phyloP scores from a whole-genome alignment of 345 rosid genomes.

The Bretschneidera sinensis region DNA sequence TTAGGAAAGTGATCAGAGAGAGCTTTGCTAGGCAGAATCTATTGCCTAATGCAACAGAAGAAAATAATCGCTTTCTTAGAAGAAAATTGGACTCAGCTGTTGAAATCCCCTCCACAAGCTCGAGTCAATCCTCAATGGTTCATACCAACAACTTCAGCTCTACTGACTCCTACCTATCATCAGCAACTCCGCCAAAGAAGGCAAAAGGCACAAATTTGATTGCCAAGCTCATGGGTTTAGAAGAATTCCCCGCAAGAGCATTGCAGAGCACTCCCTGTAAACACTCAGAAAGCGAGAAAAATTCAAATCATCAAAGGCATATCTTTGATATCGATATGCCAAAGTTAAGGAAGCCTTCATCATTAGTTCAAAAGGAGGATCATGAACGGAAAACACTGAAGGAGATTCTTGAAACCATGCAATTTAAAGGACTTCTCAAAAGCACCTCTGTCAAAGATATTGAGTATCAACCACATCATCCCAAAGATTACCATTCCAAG shows the following conservation, averaged over 20 bases:
- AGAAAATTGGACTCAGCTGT: slow-evolving; percentile 36
- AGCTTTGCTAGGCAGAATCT: slow-evolving; percentile 64
- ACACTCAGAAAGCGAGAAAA: slow-evolving; percentile 23
- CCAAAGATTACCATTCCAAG: slow-evolving; percentile 14
- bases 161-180: slow-evolving; percentile 29
- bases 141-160: slow-evolving; percentile 28
- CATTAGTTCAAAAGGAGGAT: slow-evolving; percentile 19
- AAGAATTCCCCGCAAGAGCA: slow-evolving; percentile 46
- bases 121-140: slow-evolving; percentile 49
- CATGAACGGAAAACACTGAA: slow-evolving; percentile 28
- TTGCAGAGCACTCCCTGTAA: slow-evolving; percentile 18
- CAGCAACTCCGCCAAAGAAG: slow-evolving; percentile 26
- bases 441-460: slow-evolving; percentile 22
- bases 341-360: slow-evolving; percentile 33
- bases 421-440: slow-evolving; percentile 38
- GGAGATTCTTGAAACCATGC: slow-evolving; percentile 48
- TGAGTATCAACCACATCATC: slow-evolving; percentile 11
- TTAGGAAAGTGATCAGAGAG: slow-evolving; percentile 48
- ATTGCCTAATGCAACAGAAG: slow-evolving; percentile 23
- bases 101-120: slow-evolving; percentile 61
- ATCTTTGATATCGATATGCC: slow-evolving; percentile 29
- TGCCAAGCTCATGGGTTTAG: slow-evolving; percentile 94
- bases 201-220: slow-evolving; percentile 54
- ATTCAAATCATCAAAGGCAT: slow-evolving; percentile 18
- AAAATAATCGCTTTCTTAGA: slow-evolving; percentile 20